phyloP scores from a whole-genome alignment of 2,329 filamentous ascomycete species.

The Bipolaris oryzae region DNA sequence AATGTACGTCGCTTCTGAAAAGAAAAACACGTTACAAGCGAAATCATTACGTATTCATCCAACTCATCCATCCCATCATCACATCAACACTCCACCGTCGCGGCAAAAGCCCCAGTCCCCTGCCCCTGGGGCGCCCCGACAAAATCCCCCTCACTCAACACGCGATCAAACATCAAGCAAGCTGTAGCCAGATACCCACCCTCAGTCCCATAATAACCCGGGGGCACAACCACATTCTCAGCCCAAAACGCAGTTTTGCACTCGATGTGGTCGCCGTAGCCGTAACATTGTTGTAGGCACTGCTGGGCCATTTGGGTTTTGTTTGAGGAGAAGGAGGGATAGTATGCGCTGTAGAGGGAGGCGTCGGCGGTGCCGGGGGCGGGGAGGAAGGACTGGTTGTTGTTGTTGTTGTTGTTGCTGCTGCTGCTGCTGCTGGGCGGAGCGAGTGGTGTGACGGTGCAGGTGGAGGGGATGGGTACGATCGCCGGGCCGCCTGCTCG shows the following conservation, averaged over 20 bases:
- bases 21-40: too few species aligned
- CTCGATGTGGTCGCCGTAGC: constrained; percentile 42
- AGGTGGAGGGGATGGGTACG: constrained; percentile 44
- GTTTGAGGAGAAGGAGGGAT: constrained; percentile 38
- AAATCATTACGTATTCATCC: too few species aligned
- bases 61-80: too few species aligned
- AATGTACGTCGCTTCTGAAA: too few species aligned
- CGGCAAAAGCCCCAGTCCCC: constrained; percentile 40
- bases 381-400: constrained; percentile 34
- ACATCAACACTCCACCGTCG: constrained; percentile 43
- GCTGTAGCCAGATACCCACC: constrained; percentile 42
- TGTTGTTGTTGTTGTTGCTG: too few species aligned
- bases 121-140: constrained; percentile 35
- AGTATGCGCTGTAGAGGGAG: constrained; percentile 42
- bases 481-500: constrained; percentile 47
- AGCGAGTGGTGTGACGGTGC: constrained; percentile 41
- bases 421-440: not conserved
- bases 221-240: constrained; percentile 45
- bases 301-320: constrained; percentile 36
- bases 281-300: constrained; percentile 52
- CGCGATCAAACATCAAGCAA: constrained; percentile 46
- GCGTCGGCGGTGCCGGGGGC: constrained; percentile 23
- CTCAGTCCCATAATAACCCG: constrained; percentile 40
- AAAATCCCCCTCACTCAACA: constrained; percentile 38
- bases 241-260: constrained; percentile 49